Base-by-base conservation (phyloP, 805 yeast species). In the Schizosaccharomyces osmophilus region DNA sequence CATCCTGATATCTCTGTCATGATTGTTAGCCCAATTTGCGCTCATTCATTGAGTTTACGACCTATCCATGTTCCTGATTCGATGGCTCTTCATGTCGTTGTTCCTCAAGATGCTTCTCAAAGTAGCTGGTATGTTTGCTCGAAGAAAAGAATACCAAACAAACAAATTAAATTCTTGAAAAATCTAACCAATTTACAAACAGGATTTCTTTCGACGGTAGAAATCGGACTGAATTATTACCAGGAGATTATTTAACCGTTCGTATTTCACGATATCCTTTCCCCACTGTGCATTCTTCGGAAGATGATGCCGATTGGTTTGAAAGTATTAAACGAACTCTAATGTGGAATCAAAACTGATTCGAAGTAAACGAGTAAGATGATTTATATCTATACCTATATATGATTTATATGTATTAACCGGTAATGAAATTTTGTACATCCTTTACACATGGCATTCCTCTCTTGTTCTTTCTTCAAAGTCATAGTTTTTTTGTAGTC, bases 1-100 rank as follows among this genome's bases (percentile, higher is more conserved):
- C 96, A 90, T 68, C 97, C 97, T 0, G 89, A 87, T 42, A 95
- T 90, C 9, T 84, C 87, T 64, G 96, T 95, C 11, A 86, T 89
- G 48, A 82, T 88, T 62, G 88, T 90, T 5, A 88, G 97, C 0
- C 97, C 97, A 0, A 89, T 90, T 63, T 90, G 97, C 15, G 57
- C 97, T 0, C 97, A 90, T 69, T 87, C 97, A 0, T 76, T 90
- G 57, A 85, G 95, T 8, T 90, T 90, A 73, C 77, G 97, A 65
- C 97, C 97, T 2, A 85, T 90, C 62, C 76, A 90, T 62, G 75
- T 90, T 32, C 97, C 97, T 0, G 97, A 90, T 70, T 85, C 93
- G 17, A 87, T 89, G 90, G 76, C 79, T 32, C 73, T 90, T 63
- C 83, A 80, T 67, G 84, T 90, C 4, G 85, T 84, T 67, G 93